These are phyloP conservation scores for Thuidium tamariscinum DNA, from an alignment of 225 moss, liverwort and hornwort species.

Conservation along the genomic window DNA sequence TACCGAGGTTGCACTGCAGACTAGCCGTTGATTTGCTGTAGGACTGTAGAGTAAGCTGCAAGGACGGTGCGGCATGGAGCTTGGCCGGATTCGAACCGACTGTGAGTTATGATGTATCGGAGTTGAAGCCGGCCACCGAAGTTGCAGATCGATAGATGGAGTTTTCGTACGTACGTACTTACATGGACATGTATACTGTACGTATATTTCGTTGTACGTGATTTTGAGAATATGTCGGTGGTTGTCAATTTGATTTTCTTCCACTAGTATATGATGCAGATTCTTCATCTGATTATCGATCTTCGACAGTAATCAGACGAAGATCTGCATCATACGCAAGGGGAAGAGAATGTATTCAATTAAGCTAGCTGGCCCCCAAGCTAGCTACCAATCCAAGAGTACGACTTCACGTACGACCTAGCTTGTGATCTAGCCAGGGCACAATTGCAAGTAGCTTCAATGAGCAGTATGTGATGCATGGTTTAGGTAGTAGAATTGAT, in stretches of 20 bases:
- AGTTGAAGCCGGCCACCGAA: not conserved
- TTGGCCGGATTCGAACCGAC: not conserved
- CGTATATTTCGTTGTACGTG: not conserved
- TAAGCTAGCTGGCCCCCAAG: not conserved
- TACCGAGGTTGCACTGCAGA: not conserved
- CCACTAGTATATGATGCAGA: slow-evolving; percentile 34
- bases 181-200: not conserved
- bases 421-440: not conserved
- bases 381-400: not conserved
- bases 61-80: not conserved
- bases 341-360: not conserved
- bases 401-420: not conserved
- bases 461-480: not conserved
- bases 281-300: slow-evolving; percentile 24
- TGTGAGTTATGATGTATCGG: not conserved
- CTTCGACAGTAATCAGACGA: slow-evolving; percentile 5
- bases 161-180: too few relatives aligned
- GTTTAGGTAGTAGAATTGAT: not conserved
- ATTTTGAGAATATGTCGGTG: not conserved
- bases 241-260: not conserved
- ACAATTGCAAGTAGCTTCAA: not conserved
- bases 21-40: not conserved
- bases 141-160: not conserved
- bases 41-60: not conserved
- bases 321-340: slow-evolving; percentile 35